phyloP scores from a whole-genome alignment of 768 basidiomycete species.

The Rhodosporidiobolus sp. region DNA sequence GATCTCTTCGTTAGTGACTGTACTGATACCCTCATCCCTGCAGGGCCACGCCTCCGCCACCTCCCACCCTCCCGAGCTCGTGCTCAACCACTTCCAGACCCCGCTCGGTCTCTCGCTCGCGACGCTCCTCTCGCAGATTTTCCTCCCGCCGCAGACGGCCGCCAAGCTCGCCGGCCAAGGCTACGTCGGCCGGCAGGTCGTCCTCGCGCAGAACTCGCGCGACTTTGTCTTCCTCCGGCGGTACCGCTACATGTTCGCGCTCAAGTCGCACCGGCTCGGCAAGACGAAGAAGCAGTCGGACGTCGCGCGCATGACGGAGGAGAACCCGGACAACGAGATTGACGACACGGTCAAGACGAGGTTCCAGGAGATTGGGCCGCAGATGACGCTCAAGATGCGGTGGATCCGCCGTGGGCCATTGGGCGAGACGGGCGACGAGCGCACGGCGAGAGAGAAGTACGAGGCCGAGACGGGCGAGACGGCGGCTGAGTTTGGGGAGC shows the following conservation, averaged over 20 bases:
- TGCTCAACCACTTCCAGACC: conserved; percentile 90
- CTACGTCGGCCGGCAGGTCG: conserved; percentile 92
- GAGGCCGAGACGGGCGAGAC: conserved; percentile 46
- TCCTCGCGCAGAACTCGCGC: conserved; percentile 93
- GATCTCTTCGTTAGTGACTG: background rate
- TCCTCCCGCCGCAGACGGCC: conserved; percentile 81
- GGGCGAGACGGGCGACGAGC: conserved; percentile 63
- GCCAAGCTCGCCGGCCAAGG: conserved; percentile 31
- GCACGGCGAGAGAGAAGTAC: conserved; percentile 54
- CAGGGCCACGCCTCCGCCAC: conserved; percentile 91
- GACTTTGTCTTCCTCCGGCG: conserved; percentile 97
- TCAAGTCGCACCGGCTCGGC: conserved; percentile 27
- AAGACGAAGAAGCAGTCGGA: conserved; percentile 30
- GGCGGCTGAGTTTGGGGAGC: conserved; percentile 46
- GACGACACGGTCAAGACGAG: conserved; percentile 90
- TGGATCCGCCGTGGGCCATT: conserved; percentile 80
- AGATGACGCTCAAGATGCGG: conserved; percentile 89
- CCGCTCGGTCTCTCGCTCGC: conserved; percentile 89
- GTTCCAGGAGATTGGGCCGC: conserved; percentile 94
- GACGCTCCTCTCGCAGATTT: conserved; percentile 91
- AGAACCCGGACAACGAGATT: conserved; percentile 57
- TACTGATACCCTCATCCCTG: background rate
- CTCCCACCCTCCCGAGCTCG: conserved; percentile 88
- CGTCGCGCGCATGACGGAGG: conserved; percentile 30
- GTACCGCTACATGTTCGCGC: conserved; percentile 63